phyloP scores from a whole-genome alignment of 306 rosid species.

The Castanea sativa region DNA sequence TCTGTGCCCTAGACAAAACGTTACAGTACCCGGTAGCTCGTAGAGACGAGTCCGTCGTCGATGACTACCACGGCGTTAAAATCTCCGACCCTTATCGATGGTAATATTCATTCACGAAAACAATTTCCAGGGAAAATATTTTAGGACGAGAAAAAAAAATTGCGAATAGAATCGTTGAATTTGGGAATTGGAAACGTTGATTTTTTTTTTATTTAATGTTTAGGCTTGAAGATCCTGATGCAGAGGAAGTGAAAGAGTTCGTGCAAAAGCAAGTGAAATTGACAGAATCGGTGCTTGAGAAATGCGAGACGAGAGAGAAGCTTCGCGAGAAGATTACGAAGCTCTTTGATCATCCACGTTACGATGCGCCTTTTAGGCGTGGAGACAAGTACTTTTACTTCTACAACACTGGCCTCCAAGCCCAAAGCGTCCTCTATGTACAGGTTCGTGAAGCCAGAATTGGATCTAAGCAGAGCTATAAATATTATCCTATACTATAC shows the following conservation, averaged over 20 bases:
- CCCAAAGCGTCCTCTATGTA: slow-evolving; percentile 69
- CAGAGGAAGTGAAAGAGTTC: slow-evolving; percentile 75
- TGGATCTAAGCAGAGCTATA: background rate
- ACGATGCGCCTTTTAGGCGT: slow-evolving; percentile 56
- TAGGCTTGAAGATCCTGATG: slow-evolving; percentile 94
- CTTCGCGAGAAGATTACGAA: slow-evolving; percentile 57
- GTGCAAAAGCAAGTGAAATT: slow-evolving; percentile 66
- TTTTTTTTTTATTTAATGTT: background rate
- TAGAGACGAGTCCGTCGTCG: slow-evolving; percentile 70
- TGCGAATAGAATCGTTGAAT: background rate
- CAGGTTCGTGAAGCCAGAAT: slow-evolving; percentile 52
- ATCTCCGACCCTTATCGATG: slow-evolving; percentile 82
- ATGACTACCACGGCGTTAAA: slow-evolving; percentile 64
- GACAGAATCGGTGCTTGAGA: slow-evolving; percentile 63
- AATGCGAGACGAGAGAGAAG: slow-evolving; percentile 49
- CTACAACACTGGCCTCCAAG: slow-evolving; percentile 89
- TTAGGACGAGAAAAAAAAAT: background rate
- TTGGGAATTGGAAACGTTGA: background rate
- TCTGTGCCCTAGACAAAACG: slow-evolving; percentile 27
- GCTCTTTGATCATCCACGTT: slow-evolving; percentile 89
- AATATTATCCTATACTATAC: too few relatives aligned
- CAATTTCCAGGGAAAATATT: too few relatives aligned
- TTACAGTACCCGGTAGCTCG: slow-evolving; percentile 59
- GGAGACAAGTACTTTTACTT: slow-evolving; percentile 64
- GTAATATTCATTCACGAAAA: slow-evolving; percentile 23